Evolutionary conservation across 2,329 filamentous ascomycete species (phyloP).

Genomic region (Albophoma yamanashiensis): DNA sequence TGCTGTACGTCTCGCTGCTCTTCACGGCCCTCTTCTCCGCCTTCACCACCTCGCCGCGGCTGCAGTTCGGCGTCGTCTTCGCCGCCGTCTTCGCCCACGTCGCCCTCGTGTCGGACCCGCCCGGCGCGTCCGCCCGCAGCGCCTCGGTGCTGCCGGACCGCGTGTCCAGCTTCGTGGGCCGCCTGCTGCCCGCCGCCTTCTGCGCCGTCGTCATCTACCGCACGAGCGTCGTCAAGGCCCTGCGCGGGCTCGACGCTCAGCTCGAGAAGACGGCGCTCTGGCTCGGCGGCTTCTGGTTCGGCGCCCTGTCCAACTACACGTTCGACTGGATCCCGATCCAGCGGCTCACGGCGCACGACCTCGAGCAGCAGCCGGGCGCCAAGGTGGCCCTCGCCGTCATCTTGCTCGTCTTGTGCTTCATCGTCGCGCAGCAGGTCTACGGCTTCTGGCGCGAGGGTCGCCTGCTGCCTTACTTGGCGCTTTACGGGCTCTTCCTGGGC

Average conservation of each 20-base stretch:
- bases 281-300: constrained; percentile 85
- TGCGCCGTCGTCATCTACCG: constrained; percentile 79
- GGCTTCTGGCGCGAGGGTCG: constrained; percentile 78
- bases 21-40: constrained; percentile 72
- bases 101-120: constrained; percentile 84
- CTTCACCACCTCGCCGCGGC: constrained; percentile 64
- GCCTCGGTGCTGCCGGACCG: constrained; percentile 24
- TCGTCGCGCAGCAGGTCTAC: constrained; percentile 69
- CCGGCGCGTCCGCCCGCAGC: constrained; percentile 64
- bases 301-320: constrained; percentile 91
- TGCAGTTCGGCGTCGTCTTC: constrained; percentile 82
- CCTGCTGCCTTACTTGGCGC: constrained; percentile 62
- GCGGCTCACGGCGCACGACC: constrained; percentile 78
- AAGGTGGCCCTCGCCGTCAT: constrained; percentile 72
- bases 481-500: constrained; percentile 60
- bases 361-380: constrained; percentile 81
- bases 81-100: constrained; percentile 80
- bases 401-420: constrained; percentile 55
- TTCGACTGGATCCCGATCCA: constrained; percentile 90
- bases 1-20: constrained; percentile 72
- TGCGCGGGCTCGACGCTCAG: constrained; percentile 66
- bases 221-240: constrained; percentile 62
- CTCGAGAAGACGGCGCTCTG: constrained; percentile 84
- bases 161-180: constrained; percentile 39
- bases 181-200: constrained; percentile 80